Evolutionary conservation across 2,329 filamentous ascomycete species (phyloP).

Genomic region (Colletotrichum lini): DNA sequence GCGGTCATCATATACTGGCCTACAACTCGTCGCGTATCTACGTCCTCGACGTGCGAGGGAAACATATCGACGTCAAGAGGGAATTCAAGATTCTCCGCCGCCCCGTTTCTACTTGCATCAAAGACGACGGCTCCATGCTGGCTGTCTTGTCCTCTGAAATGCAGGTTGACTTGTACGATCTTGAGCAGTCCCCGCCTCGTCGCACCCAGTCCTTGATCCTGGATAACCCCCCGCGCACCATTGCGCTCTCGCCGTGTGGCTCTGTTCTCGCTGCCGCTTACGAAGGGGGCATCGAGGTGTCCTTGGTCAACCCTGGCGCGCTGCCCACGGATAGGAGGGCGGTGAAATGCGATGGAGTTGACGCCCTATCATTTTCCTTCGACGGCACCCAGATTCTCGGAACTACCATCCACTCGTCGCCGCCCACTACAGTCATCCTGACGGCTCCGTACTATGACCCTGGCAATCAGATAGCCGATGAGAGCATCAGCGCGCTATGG

Average conservation of each 20-base stretch:
- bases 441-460: conserved; percentile 86
- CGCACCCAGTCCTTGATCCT: conserved; percentile 82
- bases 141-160: conserved; percentile 87
- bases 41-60: conserved; percentile 76
- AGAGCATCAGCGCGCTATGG: conserved; percentile 83
- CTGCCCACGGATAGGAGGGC: conserved; percentile 78
- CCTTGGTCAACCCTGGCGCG: conserved; percentile 77
- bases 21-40: conserved; percentile 90
- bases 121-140: conserved; percentile 82
- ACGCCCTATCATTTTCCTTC: conserved; percentile 80
- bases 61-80: conserved; percentile 75
- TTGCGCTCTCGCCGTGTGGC: conserved; percentile 85
- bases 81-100: conserved; percentile 86
- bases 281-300: conserved; percentile 90
- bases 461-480: conserved; percentile 74
- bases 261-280: conserved; percentile 88
- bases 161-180: conserved; percentile 88
- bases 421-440: conserved; percentile 80
- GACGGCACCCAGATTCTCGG: conserved; percentile 85
- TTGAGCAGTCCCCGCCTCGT: conserved; percentile 75
- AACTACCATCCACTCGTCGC: conserved; percentile 76
- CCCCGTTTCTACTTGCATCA: conserved; percentile 82
- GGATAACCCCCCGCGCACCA: conserved; percentile 82
- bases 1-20: conserved; percentile 81
- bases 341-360: conserved; percentile 84